A percentile compares a stretch with the other conserved stretches of the same genome.
Conservation (phyloP, 352 stramenopile genomes). For the Pythium brassicae region DNA sequence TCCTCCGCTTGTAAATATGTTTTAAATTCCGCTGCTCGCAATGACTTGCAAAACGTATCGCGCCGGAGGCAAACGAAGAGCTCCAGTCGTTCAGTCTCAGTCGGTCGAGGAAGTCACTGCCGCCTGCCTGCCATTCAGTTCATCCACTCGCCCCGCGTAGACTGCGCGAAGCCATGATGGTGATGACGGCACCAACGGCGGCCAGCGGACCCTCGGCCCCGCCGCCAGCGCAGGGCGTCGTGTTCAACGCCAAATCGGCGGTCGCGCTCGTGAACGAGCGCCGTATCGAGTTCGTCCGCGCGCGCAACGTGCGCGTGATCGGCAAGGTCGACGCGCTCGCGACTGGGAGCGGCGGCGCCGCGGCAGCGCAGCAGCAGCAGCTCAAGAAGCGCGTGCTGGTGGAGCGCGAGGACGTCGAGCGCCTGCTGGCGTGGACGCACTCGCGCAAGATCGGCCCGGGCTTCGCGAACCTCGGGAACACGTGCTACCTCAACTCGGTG, state of each 20-base stretch:
- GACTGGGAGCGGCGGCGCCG: not conserved
- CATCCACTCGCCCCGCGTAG: not conserved
- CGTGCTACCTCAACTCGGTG: constrained; percentile 94
- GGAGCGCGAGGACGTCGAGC: constrained; percentile 37
- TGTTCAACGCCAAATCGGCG: constrained; percentile 52
- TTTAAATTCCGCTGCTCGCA: too few relatives aligned
- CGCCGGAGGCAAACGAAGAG: constrained; percentile 3
- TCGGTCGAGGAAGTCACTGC: not conserved
- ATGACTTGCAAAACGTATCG: too few relatives aligned
- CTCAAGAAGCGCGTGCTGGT: constrained; percentile 41
- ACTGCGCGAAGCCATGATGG: constrained; percentile 7
- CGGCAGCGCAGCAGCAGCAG: not conserved
- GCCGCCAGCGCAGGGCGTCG: constrained; percentile 4
- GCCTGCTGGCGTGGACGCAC: constrained; percentile 51
- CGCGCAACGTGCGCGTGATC: constrained; percentile 47
- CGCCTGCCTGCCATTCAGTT: not conserved
- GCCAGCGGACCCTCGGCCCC: constrained; percentile 1
- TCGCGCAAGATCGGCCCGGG: constrained; percentile 77
- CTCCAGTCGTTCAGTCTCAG: constrained; percentile 5
- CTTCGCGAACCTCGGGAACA: constrained; percentile 92
- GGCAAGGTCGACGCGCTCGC: constrained; percentile 28
- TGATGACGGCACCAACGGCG: constrained; percentile 7
- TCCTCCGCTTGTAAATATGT: too few relatives aligned
- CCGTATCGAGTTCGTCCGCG: constrained; percentile 76
- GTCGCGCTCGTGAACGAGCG: constrained; percentile 76